These are phyloP conservation scores for Sutorius australiensis DNA, from an alignment of 768 basidiomycete species.

Conservation along the genomic window DNA sequence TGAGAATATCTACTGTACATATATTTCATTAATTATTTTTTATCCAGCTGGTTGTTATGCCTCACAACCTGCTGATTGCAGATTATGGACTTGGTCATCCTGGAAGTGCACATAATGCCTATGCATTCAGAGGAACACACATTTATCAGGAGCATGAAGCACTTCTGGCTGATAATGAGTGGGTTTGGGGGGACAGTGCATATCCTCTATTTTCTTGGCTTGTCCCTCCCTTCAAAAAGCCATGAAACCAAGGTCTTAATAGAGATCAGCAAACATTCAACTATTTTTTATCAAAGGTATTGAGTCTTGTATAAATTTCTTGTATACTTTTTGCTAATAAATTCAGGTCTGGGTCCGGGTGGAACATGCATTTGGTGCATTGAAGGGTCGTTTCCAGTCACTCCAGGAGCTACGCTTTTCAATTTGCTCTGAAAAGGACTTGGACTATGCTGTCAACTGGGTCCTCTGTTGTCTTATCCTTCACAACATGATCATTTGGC, in stretches of 20 bases:
- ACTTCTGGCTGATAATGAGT: neutral
- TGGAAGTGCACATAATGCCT: neutral
- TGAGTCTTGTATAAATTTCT: neutral
- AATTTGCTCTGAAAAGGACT: neutral
- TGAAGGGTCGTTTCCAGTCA: conserved; percentile 1
- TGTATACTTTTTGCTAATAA: too few species aligned
- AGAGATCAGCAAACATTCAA: neutral
- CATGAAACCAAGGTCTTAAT: neutral
- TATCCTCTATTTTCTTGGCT: conserved; percentile 1
- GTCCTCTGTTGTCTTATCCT: neutral
- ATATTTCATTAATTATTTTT: too few species aligned
- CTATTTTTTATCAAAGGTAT: neutral
- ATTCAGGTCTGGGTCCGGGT: neutral
- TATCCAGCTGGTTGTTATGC: neutral
- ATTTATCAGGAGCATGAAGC: neutral
- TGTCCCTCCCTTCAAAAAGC: neutral
- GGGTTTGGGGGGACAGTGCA: neutral
- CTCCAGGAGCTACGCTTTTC: neutral
- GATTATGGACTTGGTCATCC: conserved; percentile 1
- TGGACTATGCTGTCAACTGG: neutral
- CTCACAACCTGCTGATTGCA: neutral
- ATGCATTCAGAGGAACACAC: neutral
- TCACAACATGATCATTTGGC: neutral
- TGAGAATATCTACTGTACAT: too few species aligned
- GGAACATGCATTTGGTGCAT: conserved; percentile 2